Evolutionary conservation across 345 rosid genomes (phyloP), one percentile per base, ranked within the genome.

Genomic region (Camelina sativa): DNA sequence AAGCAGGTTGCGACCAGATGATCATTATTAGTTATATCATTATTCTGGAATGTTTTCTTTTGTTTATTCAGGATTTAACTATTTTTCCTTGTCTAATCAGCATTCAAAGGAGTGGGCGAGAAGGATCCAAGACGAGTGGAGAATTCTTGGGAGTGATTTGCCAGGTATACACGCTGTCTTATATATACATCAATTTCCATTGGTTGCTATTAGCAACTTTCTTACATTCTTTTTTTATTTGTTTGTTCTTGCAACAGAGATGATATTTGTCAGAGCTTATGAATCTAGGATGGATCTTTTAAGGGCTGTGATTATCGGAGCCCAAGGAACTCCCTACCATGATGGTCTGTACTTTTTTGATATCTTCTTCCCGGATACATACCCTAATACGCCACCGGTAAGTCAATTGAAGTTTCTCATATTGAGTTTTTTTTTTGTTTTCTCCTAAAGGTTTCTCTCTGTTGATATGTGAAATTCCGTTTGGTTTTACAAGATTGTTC

Each of bases 261-360:
- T 85, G 69, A 94, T 91, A 62, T 87, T 86, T 82, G 97, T 88
- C 44, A 91, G 98, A 81, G 96, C 80, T 56, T 94, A 85, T 79
- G 97, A 94, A 78, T 77, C 95, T 74, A 85, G 98, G 80, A 90
- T 94, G 97, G 98, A 94, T 80, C 86, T 91, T 63, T 74, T 91
- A 84, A 87, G 97, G 80, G 97, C 97, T 79, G 96, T 88, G 53
- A 91, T 94, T 61, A 73, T 90, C 16, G 98, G 98, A 82, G 95
- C 97, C 11, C 92, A 88, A 64, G 96, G 92, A 62, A 94, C 98
- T 73, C 98, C 98, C 20, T 94, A 94, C 79, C 97, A 90, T 51
- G 96, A 94, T 52, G 97, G 98, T 78, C 91, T 94, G 51, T 94
- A 86, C 80, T 94, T 91, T 84, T 90, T 91, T 74, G 98, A 94